Evolutionary conservation across 768 basidiomycete genomes (phyloP).

Genomic region (Boletus barrowsii): DNA sequence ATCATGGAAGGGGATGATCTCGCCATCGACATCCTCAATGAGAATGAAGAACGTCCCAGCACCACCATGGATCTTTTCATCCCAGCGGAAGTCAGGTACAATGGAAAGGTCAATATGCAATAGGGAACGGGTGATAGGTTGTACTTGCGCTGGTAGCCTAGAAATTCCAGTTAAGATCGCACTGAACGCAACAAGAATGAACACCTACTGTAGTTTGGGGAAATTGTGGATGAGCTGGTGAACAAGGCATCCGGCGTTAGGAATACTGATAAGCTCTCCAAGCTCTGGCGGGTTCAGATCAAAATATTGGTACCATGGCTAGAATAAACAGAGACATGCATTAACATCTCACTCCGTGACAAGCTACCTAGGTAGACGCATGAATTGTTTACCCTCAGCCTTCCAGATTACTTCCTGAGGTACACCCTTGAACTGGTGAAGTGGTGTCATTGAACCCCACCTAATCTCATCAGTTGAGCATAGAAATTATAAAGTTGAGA

Average conservation of each 20-base stretch:
- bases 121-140: conserved; percentile 92
- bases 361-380: conserved; percentile 35
- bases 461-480: conserved; percentile 35
- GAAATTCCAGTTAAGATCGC: background rate
- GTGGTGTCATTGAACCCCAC: conserved; percentile 98
- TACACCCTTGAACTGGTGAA: conserved; percentile 92
- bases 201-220: conserved; percentile 83
- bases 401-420: conserved; percentile 82
- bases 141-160: conserved; percentile 91
- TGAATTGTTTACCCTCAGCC: conserved; percentile 97
- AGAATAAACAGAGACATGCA: background rate
- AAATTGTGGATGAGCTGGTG: conserved; percentile 94
- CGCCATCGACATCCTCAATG: conserved; percentile 97
- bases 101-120: conserved; percentile 92
- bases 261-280: conserved; percentile 91
- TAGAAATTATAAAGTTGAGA: background rate
- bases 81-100: conserved; percentile 98
- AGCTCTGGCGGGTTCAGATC: conserved; percentile 90
- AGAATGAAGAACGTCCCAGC: conserved; percentile 91
- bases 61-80: conserved; percentile 85
- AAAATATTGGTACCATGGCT: conserved; percentile 98
- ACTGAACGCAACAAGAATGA: background rate
- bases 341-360: background rate
- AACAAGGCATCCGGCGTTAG: conserved; percentile 88
- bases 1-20: conserved; percentile 94